Evolutionary conservation across 129 eudicot genomes (phyloP).

Genomic region (Flaveria ramosissima): DNA sequence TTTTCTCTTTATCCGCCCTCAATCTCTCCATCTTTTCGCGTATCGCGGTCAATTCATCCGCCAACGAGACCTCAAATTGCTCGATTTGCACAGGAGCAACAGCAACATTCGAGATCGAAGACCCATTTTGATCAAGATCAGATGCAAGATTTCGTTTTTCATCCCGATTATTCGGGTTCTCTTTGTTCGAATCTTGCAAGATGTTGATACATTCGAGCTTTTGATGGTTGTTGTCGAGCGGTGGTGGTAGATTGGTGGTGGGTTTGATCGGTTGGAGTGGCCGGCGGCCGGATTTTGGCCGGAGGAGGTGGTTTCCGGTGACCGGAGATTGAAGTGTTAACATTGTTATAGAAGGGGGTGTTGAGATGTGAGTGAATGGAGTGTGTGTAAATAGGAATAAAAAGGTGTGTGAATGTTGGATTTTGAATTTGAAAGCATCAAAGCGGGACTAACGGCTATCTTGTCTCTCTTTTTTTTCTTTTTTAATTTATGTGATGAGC

Average conservation of each 20-base stretch:
- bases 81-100: constrained; percentile 40
- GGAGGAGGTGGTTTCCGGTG: constrained; percentile 36
- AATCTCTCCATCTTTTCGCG: constrained; percentile 63
- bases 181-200: constrained; percentile 52
- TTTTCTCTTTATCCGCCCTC: constrained; percentile 62
- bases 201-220: constrained; percentile 30
- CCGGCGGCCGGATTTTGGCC: constrained; percentile 47
- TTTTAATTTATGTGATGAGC: background rate
- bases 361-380: constrained; percentile 18
- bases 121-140: background rate
- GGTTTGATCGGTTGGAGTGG: constrained; percentile 61
- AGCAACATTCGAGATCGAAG: constrained; percentile 1
- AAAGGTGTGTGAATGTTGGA: constrained; percentile 2
- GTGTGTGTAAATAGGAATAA: constrained; percentile 16
- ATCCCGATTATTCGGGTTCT: constrained; percentile 41
- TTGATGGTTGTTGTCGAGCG: constrained; percentile 1
- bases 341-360: constrained; percentile 34
- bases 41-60: constrained; percentile 74
- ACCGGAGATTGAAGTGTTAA: constrained; percentile 49
- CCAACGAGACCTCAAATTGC: constrained; percentile 64
- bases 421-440: constrained; percentile 65
- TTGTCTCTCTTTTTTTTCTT: background rate
- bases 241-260: constrained; percentile 27
- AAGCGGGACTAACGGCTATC: constrained; percentile 80
- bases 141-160: no score